Evolutionary conservation across 805 yeast species (phyloP).

Genomic region (Candida argentea): DNA sequence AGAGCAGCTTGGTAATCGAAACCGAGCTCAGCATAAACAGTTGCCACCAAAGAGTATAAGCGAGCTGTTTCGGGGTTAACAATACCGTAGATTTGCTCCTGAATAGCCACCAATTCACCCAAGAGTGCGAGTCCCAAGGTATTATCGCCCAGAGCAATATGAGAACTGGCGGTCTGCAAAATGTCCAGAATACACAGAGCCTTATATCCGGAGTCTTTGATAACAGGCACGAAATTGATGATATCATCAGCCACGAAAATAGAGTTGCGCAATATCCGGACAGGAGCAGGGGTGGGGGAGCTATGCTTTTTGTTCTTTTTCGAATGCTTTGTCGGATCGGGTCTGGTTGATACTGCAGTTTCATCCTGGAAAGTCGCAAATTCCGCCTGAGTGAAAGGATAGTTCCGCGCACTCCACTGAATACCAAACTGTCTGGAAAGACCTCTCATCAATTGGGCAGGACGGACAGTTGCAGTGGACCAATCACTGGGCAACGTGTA

Average conservation of each 20-base stretch:
- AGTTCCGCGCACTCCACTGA: slow-evolving; percentile 59
- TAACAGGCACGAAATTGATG: slow-evolving; percentile 58
- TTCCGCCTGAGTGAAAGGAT: slow-evolving; percentile 36
- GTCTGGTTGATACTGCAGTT: slow-evolving; percentile 13
- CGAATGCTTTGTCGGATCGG: slow-evolving; percentile 7
- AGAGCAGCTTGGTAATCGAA: slow-evolving; percentile 49
- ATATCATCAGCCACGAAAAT: slow-evolving; percentile 56
- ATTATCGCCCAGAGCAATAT: slow-evolving; percentile 29
- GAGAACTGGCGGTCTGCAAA: slow-evolving; percentile 49
- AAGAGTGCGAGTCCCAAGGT: slow-evolving; percentile 55
- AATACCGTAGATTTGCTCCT: slow-evolving; percentile 76
- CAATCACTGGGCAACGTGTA: slow-evolving; percentile 42
- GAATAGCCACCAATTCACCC: slow-evolving; percentile 58
- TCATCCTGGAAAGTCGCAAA: slow-evolving; percentile 14
- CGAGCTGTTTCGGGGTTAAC: slow-evolving; percentile 73
- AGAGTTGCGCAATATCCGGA: slow-evolving; percentile 16
- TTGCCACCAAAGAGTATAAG: slow-evolving; percentile 56
- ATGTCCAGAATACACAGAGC: slow-evolving; percentile 68
- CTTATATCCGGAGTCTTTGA: slow-evolving; percentile 60
- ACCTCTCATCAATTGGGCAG: slow-evolving; percentile 51
- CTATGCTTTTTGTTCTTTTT: slow-evolving; percentile 27
- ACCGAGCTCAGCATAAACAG: slow-evolving; percentile 52
- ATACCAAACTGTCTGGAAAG: slow-evolving; percentile 74
- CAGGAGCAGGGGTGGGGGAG: slow-evolving; percentile 6
- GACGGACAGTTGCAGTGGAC: slow-evolving; percentile 23